These are phyloP conservation scores for Candida hungchunana DNA, from an alignment of 805 yeast genomes.

Conservation along the genomic window DNA sequence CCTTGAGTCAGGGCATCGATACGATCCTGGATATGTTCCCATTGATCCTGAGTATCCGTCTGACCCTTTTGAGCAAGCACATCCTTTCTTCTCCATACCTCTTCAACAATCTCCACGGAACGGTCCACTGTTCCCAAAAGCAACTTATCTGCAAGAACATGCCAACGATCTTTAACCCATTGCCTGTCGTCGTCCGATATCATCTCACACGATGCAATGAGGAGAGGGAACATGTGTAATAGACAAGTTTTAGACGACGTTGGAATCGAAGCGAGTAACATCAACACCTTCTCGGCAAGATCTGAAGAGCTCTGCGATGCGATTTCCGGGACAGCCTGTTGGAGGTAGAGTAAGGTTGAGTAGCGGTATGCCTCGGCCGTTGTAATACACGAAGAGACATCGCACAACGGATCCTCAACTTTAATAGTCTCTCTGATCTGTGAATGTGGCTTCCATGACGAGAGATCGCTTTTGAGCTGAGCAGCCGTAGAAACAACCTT, in stretches of 20 bases:
- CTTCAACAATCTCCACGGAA: conserved; percentile 64
- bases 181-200: conserved; percentile 51
- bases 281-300: conserved; percentile 55
- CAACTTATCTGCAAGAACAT: conserved; percentile 43
- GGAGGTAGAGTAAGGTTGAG: conserved; percentile 54
- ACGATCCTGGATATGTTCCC: conserved; percentile 23
- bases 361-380: conserved; percentile 69
- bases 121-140: conserved; percentile 67
- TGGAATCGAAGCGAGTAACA: conserved; percentile 61
- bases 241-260: conserved; percentile 50
- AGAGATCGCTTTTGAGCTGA: conserved; percentile 46
- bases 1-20: conserved; percentile 21
- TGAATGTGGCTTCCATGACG: conserved; percentile 50
- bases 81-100: conserved; percentile 66
- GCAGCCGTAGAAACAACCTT: conserved; percentile 51
- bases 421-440: conserved; percentile 29
- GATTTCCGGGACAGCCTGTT: conserved; percentile 69
- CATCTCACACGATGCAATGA: conserved; percentile 66
- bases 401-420: conserved; percentile 46
- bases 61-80: conserved; percentile 4
- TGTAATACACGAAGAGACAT: conserved; percentile 54
- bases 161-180: conserved; percentile 61
- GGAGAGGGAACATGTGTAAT: conserved; percentile 60
- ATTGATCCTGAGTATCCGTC: conserved; percentile 2
- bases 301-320: conserved; percentile 51